Evolutionary conservation across 2,329 filamentous ascomycete species (phyloP), one percentile per base, ranked within the genome.

Genomic region (Dendrostoma leiphaemia): DNA sequence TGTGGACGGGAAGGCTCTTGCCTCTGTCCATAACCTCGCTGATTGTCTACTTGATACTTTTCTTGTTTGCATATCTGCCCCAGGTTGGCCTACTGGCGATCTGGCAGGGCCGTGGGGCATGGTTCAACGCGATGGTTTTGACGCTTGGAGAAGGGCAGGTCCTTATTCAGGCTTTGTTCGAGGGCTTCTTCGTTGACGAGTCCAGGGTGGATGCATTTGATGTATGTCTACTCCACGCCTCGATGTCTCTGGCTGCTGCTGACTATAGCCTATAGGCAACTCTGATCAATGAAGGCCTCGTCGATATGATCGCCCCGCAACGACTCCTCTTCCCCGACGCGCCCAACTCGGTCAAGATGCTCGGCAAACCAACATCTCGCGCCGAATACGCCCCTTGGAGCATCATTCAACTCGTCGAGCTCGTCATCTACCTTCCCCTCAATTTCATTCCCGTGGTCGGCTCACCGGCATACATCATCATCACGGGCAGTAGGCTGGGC

Each of bases 331-430:
- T 83, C 66, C 74, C 74, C 23, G 86, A 92, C 57, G 84, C 84
- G 1, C 83, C 86, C 45, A 85, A 87, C 63, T 82, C 91, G 0
- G 85, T 94, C 46, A 87, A 87, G 67, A 86, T 87, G 71, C 83
- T 97, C 0, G 93, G 92, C 26, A 91, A 90, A 61, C 90, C 91
- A 1, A 91, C 87, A 0, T 83, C 76, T 21, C 78, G 84, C 1
- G 89, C 91, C 0, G 80, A 90, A 17, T 97, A 94, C 71, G 86
- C 89, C 8, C 93, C 93, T 0, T 97, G 95, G 78, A 96, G 90
- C 52, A 75, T 96, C 51, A 83, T 90, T n/a, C 93, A 97, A 70
- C 94, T 96, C 54, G 67, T 90, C 59, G 93, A 97, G 71, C 88
- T 97, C 57, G 76, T 95, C 32, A 63, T 90, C 28, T 86, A 87